These are phyloP conservation scores for Nannochloris sp. DNA, from an alignment of 139 green algal species.

Conservation along the genomic window DNA sequence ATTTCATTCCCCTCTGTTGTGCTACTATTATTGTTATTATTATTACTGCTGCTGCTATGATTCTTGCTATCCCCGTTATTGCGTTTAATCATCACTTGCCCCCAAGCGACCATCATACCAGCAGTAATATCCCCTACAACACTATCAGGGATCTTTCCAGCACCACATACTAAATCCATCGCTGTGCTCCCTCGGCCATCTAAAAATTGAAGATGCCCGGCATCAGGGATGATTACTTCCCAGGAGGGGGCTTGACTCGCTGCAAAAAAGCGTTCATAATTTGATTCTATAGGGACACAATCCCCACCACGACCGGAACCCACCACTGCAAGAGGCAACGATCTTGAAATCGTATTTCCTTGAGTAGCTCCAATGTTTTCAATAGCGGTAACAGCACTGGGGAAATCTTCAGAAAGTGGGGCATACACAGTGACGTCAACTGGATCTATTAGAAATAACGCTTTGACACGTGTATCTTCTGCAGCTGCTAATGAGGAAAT, in stretches of 20 bases:
- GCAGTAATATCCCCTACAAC: conserved; percentile 34
- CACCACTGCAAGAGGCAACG: conserved; percentile 56
- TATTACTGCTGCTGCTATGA: not conserved
- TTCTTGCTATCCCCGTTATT: no score
- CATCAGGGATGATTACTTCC: conserved; percentile 41
- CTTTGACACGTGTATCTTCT: conserved; percentile 49
- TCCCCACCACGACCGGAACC: conserved; percentile 50
- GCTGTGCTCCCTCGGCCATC: conserved; percentile 41
- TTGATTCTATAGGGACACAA: conserved; percentile 59
- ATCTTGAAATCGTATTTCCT: not conserved
- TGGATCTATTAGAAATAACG: conserved; percentile 78
- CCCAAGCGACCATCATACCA: conserved; percentile 72
- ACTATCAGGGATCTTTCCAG: conserved; percentile 22
- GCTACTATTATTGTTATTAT: not conserved
- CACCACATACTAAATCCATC: conserved; percentile 48
- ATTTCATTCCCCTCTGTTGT: not conserved
- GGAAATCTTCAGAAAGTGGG: conserved; percentile 32
- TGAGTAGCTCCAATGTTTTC: not conserved
- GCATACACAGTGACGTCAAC: conserved; percentile 80
- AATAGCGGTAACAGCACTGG: conserved; percentile 54
- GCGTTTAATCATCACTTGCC: conserved; percentile 44
- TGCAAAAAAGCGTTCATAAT: conserved; percentile 58
- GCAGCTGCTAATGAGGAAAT: conserved; percentile 63
- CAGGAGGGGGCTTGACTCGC: conserved; percentile 37
- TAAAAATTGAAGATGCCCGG: conserved; percentile 75